Evolutionary conservation across 2,329 filamentous ascomycete species (phyloP), one percentile per base, ranked within the genome.

Genomic region (Nigrograna mackinnonii): DNA sequence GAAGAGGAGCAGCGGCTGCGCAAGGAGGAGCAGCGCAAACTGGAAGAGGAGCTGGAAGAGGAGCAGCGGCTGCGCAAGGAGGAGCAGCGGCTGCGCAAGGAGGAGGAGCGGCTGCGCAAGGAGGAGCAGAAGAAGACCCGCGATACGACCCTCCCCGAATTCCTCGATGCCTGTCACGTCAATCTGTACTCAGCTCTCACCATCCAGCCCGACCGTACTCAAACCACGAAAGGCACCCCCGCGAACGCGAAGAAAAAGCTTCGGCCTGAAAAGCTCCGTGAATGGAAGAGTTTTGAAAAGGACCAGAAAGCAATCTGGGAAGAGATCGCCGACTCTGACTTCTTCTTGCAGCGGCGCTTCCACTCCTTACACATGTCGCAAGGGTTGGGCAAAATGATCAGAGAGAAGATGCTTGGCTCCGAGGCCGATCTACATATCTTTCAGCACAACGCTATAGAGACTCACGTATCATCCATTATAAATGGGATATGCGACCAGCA

Each of bases 341-440:
- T 28, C 24, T 9, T n/a, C 9, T 28, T n/a, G n/a, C 9, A 28
- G 9, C 24, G 24, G 24, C 24, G n/a, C 24, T 28, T 28, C 24
- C 9, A 9, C 9, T 28, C 24, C 9, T n/a, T 28, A n/a, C 24
- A 28, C 24, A 28, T n/a, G 24, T n/a, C n/a, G 24, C 9, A 28
- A n/a, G 24, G n/a, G 24, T 9, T n/a, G 24, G 24, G 24, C 24
- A n/a, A 28, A 33, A 17, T 17, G 31, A 33, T 16, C 11, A 47
- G 42, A 18, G 41, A 48, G 37, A 40, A 9, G 9, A 33, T 30
- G n/a, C n/a, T n/a, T n/a, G n/a, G n/a, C n/a, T n/a, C n/a, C n/a
- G n/a, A n/a, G n/a, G n/a, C n/a, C n/a, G n/a, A n/a, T n/a, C n/a
- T n/a, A n/a, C n/a, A n/a, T n/a, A n/a, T n/a, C n/a, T n/a, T n/a